Base-by-base conservation (phyloP, 2,329 filamentous ascomycete species). In the Rhexocercosporidium sp. region DNA sequence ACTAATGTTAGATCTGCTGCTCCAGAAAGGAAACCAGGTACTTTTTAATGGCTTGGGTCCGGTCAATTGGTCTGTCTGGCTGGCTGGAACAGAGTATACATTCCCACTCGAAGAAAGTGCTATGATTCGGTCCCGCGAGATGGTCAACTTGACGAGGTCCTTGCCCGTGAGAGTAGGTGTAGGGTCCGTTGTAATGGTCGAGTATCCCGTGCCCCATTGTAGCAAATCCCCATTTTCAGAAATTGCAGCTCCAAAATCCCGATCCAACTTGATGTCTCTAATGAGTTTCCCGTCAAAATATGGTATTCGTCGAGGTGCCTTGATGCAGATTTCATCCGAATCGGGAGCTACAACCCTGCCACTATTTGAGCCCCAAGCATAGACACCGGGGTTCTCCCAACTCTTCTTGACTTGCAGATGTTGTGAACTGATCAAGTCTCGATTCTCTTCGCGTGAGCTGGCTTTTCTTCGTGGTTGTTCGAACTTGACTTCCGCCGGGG, bases 291-390 rank as follows among this genome's bases (percentile, higher is more conserved):
- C 92, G 75, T 98, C 90, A 75, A 99, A 98, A 79, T 90, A 96
- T 0, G 85, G 73, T 75, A 98, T 88, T 67, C 94, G 86, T 66
- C 90, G 84, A 16, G 96, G 94, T 1, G 86, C 88, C 81, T 97
- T 97, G 77, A 98, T 84, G 69, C 90, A 86, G 34, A 83, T 82
- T 64, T 97, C 94, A 61, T 90, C 85, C 9, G 92, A 95, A 70
- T 91, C 89, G 0, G 94, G 94, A 49, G 94, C 94, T 44, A 92
- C 92, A n/a, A 97, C 94, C 73, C 86, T 87, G 68, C 94, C 93
- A 18, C 83, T 82, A 75, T 99, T 99, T 20, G 91, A 93, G 0
- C 96, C 96, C 95, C 96, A 99, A 5, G 91, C 89, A 79, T 97
- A 98, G 0, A 98, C 91, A 1, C 94, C 96, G 0, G 96, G 95